phyloP scores from a whole-genome alignment of 192 early-diverging fungal species.

The Chytriomyces sp. region DNA sequence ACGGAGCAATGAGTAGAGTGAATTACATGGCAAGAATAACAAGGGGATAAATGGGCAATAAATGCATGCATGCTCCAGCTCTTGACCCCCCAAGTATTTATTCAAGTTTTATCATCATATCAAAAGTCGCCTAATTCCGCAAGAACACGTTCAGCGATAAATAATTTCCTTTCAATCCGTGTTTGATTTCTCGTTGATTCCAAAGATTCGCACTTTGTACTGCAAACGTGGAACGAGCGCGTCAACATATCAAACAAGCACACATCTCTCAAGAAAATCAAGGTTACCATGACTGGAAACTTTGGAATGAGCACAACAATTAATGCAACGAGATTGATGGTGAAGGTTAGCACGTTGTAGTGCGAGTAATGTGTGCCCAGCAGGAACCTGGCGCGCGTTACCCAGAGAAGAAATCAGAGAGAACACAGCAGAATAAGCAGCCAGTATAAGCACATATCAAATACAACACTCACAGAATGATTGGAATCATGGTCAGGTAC shows the following conservation, averaged over 20 bases:
- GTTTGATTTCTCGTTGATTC: conserved; percentile 70
- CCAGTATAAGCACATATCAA: conserved; percentile 1
- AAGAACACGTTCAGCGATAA: too few relatives aligned
- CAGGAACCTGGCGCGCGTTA: conserved; percentile 68
- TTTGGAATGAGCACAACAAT: conserved; percentile 89
- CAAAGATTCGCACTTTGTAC: conserved; percentile 87
- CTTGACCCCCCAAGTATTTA: too few relatives aligned
- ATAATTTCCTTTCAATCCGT: conserved; percentile 11
- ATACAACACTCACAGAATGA: conserved; percentile 78
- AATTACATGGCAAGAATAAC: too few relatives aligned
- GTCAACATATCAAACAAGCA: neutral
- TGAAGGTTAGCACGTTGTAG: conserved; percentile 89
- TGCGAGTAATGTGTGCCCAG: conserved; percentile 95
- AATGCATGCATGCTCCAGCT: too few relatives aligned
- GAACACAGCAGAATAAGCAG: neutral
- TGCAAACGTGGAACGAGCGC: conserved; percentile 8
- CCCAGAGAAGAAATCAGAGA: neutral
- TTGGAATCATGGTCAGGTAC: conserved; percentile 93
- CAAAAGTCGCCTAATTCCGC: too few relatives aligned
- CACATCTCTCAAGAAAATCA: neutral
- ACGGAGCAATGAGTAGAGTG: neutral
- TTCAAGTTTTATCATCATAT: too few relatives aligned
- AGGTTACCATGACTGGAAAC: conserved; percentile 70
- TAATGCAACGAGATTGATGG: conserved; percentile 85
- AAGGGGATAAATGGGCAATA: too few relatives aligned